phyloP scores from a whole-genome alignment of 2,329 filamentous ascomycete genomes.

The Phyllosticta ampelicida region DNA sequence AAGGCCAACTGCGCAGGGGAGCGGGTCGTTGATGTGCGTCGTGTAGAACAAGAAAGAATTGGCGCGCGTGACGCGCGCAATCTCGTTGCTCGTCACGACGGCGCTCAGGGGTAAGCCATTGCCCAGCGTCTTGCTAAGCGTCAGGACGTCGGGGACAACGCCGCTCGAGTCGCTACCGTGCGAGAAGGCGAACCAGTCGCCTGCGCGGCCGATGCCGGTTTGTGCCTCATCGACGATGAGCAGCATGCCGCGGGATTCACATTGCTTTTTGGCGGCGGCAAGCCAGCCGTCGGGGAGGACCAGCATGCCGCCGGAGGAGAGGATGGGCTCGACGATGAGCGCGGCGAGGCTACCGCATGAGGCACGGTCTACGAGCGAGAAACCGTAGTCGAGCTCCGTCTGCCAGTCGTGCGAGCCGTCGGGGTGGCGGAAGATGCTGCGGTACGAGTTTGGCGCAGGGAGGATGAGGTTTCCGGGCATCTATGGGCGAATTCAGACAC shows the following conservation, averaged over 20 bases:
- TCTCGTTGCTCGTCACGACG: constrained; percentile 45
- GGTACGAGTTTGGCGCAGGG: constrained; percentile 50
- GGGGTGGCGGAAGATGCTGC: constrained; percentile 47
- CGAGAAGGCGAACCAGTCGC: constrained; percentile 19
- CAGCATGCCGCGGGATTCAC: constrained; percentile 23
- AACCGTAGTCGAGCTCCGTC: constrained; percentile 52
- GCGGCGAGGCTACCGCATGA: constrained; percentile 53
- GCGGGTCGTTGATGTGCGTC: constrained; percentile 52
- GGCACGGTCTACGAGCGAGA: constrained; percentile 48
- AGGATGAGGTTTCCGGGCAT: constrained; percentile 49
- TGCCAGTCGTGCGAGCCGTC: constrained; percentile 57
- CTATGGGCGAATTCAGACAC: background rate
- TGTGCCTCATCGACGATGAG: constrained; percentile 30
- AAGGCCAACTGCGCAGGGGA: constrained; percentile 48
- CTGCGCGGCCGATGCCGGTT: constrained; percentile 25
- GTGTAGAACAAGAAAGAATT: constrained; percentile 48
- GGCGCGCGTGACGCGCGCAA: constrained; percentile 40
- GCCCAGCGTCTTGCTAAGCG: constrained; percentile 50
- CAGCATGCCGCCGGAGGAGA: constrained; percentile 49
- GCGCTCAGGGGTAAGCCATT: constrained; percentile 50
- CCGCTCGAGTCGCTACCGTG: constrained; percentile 13
- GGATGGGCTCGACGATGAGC: constrained; percentile 51
- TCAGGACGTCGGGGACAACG: constrained; percentile 43
- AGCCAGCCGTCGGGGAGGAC: constrained; percentile 50
- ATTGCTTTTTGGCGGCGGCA: constrained; percentile 39